Evolutionary conservation across 495 filamentous ascomycete genomes (phyloP).

Genomic region (Podospora comata): DNA sequence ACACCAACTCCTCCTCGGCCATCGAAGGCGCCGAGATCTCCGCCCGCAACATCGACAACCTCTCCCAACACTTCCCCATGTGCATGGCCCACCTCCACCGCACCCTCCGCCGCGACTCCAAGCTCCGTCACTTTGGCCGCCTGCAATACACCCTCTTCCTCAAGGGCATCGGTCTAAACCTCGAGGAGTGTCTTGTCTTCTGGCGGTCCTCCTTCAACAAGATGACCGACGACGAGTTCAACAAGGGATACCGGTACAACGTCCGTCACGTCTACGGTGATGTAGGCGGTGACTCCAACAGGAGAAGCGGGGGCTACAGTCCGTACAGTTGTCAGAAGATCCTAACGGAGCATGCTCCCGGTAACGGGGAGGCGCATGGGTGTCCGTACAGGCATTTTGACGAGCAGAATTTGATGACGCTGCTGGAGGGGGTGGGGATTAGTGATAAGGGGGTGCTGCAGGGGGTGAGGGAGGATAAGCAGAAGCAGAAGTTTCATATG

Average conservation of each 20-base stretch:
- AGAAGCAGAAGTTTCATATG: constrained; percentile 85
- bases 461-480: constrained; percentile 83
- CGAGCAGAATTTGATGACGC: constrained; percentile 72
- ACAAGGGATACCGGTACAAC: constrained; percentile 96
- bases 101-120: constrained; percentile 74
- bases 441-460: constrained; percentile 72
- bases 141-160: constrained; percentile 96
- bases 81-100: constrained; percentile 92
- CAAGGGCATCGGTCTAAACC: constrained; percentile 88
- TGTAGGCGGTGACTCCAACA: constrained; percentile 87
- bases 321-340: constrained; percentile 95
- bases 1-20: constrained; percentile 52
- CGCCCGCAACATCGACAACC: constrained; percentile 73
- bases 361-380: constrained; percentile 82
- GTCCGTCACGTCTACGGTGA: constrained; percentile 91
- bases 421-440: constrained; percentile 73
- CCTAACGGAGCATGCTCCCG: constrained; percentile 77
- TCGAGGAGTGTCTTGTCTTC: constrained; percentile 92
- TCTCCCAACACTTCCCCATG: constrained; percentile 83
- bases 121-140: constrained; percentile 90
- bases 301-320: constrained; percentile 78
- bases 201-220: constrained; percentile 84
- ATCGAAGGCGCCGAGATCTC: constrained; percentile 67
- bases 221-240: constrained; percentile 86
- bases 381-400: constrained; percentile 95